Conservation (phyloP, 1,284 basidiomycete genomes). For the Tilletia horrida region DNA sequence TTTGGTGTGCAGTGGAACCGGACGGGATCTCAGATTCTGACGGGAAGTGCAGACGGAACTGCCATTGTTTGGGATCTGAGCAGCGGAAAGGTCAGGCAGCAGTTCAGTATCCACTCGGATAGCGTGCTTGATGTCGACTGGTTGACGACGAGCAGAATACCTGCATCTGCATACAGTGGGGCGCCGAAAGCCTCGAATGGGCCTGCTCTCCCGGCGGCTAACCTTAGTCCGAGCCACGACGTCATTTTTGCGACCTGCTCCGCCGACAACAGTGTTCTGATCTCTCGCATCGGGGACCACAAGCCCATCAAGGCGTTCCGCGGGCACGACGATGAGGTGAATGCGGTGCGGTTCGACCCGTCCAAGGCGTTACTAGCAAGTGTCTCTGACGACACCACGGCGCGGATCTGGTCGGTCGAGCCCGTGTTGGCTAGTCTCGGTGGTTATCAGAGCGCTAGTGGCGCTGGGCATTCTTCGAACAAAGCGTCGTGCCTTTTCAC, state of each 20-base stretch:
- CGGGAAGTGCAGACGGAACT: slow-evolving; percentile 50
- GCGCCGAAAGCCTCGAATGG: slow-evolving; percentile 4
- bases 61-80: slow-evolving; percentile 54
- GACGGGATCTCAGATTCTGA: slow-evolving; percentile 50
- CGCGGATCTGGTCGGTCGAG: slow-evolving; percentile 48
- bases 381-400: slow-evolving; percentile 49
- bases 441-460: not conserved
- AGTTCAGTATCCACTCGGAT: slow-evolving; percentile 49
- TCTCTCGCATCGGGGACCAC: slow-evolving; percentile 49
- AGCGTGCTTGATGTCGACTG: slow-evolving; percentile 53
- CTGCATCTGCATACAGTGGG: slow-evolving; percentile 6
- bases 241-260: slow-evolving; percentile 51
- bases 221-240: slow-evolving; percentile 24
- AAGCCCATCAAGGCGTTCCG: slow-evolving; percentile 48
- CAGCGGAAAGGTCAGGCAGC: slow-evolving; percentile 51
- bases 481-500: slow-evolving; percentile 32
- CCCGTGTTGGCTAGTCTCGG: not conserved
- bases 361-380: slow-evolving; percentile 51
- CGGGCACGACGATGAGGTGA: slow-evolving; percentile 54
- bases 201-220: slow-evolving; percentile 22
- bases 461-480: not conserved
- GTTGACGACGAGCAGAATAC: slow-evolving; percentile 31
- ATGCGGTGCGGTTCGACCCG: slow-evolving; percentile 52
- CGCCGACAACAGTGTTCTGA: slow-evolving; percentile 50
- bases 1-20: slow-evolving; percentile 54